Evolutionary conservation across 2,329 filamentous ascomycete genomes (phyloP).

Genomic region (Rhynchosporium graminicola): DNA sequence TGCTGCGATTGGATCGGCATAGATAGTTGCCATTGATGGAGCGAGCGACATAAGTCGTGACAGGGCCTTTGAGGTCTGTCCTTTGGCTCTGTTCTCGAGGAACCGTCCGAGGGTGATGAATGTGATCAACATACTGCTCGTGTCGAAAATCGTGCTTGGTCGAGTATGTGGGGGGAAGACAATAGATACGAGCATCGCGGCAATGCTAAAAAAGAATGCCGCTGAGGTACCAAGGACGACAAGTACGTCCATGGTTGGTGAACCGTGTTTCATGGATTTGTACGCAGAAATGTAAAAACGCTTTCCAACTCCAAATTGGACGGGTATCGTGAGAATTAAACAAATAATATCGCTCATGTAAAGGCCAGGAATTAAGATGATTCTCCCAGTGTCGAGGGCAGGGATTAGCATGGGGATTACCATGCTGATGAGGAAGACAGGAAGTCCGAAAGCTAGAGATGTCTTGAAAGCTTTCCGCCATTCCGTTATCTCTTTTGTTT

Average conservation of each 20-base stretch:
- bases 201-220: conserved; percentile 93
- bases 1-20: conserved; percentile 88
- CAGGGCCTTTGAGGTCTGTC: conserved; percentile 91
- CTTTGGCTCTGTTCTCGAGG: conserved; percentile 92
- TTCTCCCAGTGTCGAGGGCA: conserved; percentile 72
- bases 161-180: conserved; percentile 72
- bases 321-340: conserved; percentile 80
- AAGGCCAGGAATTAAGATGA: conserved; percentile 69
- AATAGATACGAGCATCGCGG: conserved; percentile 83
- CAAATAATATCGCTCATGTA: conserved; percentile 89
- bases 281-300: conserved; percentile 94
- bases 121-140: conserved; percentile 96
- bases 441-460: conserved; percentile 79
- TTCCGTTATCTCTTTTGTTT: conserved; percentile 93
- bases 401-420: conserved; percentile 83
- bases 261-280: conserved; percentile 85
- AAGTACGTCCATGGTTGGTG: conserved; percentile 96
- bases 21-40: conserved; percentile 96
- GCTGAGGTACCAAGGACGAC: conserved; percentile 92
- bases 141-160: conserved; percentile 92
- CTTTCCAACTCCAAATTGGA: conserved; percentile 94
- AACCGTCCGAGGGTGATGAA: conserved; percentile 91
- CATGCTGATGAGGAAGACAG: conserved; percentile 93
- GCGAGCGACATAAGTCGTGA: conserved; percentile 94
- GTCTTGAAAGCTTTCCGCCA: conserved; percentile 82